Evolutionary conservation across 2,329 filamentous ascomycete species (phyloP).

Genomic region (Ilyonectria robusta): DNA sequence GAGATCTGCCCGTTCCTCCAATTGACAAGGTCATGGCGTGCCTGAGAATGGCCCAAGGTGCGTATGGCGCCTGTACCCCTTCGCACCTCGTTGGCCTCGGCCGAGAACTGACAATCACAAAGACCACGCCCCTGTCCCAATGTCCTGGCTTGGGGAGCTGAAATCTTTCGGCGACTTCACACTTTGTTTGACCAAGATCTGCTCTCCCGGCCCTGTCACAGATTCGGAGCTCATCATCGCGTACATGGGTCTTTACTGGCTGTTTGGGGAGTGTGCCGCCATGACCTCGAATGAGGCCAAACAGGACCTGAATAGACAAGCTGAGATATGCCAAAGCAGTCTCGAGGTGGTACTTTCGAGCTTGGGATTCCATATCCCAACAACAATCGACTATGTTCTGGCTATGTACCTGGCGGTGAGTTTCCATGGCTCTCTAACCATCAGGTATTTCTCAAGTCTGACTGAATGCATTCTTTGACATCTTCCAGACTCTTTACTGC

Average conservation of each 20-base stretch:
- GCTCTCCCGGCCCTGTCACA: constrained; percentile 32
- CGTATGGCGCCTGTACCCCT: too few relatives aligned
- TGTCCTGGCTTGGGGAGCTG: constrained; percentile 21
- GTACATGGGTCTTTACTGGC: constrained; percentile 35
- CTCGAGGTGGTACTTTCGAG: constrained; percentile 32
- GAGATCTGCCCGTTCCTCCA: constrained; percentile 2
- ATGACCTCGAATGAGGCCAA: constrained; percentile 15
- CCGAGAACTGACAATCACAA: neutral
- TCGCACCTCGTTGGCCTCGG: too few relatives aligned
- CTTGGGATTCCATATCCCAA: too few relatives aligned
- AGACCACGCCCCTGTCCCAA: constrained; percentile 11
- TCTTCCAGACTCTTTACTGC: constrained; percentile 28
- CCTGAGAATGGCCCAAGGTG: neutral
- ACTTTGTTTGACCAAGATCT: constrained; percentile 36
- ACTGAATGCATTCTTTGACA: too few relatives aligned
- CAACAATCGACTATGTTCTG: too few relatives aligned
- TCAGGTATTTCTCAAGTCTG: too few relatives aligned
- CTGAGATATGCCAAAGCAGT: constrained; percentile 31
- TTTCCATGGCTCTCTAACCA: too few relatives aligned
- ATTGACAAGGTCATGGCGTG: neutral
- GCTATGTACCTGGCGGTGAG: too few relatives aligned
- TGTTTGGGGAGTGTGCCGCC: constrained; percentile 35
- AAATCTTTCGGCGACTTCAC: constrained; percentile 30
- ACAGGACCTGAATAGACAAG: constrained; percentile 26
- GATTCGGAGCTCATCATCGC: constrained; percentile 39